phyloP scores from a whole-genome alignment of 108 stramenopile genomes.

The Stephanodiscus minutulus region DNA sequence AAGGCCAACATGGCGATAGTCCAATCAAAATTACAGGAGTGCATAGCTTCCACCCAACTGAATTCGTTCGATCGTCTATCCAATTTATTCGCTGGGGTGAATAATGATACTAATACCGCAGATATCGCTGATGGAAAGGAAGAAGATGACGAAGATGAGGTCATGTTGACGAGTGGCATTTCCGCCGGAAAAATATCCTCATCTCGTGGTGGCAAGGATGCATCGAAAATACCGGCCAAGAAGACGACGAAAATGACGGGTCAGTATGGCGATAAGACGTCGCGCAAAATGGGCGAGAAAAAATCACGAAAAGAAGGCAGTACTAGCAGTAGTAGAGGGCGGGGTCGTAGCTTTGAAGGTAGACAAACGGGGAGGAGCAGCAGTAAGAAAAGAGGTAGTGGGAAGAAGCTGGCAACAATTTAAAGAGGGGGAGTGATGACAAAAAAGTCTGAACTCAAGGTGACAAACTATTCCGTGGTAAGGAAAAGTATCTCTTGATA shows the following conservation, averaged over 20 bases:
- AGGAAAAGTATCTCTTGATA: not conserved
- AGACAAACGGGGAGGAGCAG: constrained; percentile 27
- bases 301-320: constrained; percentile 12
- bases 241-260: constrained; percentile 32
- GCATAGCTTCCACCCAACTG: constrained; percentile 46
- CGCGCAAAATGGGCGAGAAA: constrained; percentile 32
- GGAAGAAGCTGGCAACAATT: constrained; percentile 23
- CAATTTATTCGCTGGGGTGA: constrained; percentile 49
- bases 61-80: constrained; percentile 71
- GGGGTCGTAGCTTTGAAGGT: constrained; percentile 20
- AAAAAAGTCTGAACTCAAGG: not conserved
- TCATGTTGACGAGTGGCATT: constrained; percentile 21
- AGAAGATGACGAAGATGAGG: constrained; percentile 26
- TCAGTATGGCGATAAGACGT: constrained; percentile 37
- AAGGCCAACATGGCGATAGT: constrained; percentile 63
- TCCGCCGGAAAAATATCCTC: not conserved
- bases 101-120: constrained; percentile 2
- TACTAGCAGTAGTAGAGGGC: constrained; percentile 9
- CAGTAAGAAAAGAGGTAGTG: constrained; percentile 45
- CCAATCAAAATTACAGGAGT: constrained; percentile 63
- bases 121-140: constrained; percentile 5
- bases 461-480: not conserved
- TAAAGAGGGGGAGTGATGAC: not conserved
- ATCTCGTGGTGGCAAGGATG: constrained; percentile 24
- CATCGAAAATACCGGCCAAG: constrained; percentile 43